Evolutionary conservation across 2,329 filamentous ascomycete species (phyloP).

Genomic region (Lachnellula arida): DNA sequence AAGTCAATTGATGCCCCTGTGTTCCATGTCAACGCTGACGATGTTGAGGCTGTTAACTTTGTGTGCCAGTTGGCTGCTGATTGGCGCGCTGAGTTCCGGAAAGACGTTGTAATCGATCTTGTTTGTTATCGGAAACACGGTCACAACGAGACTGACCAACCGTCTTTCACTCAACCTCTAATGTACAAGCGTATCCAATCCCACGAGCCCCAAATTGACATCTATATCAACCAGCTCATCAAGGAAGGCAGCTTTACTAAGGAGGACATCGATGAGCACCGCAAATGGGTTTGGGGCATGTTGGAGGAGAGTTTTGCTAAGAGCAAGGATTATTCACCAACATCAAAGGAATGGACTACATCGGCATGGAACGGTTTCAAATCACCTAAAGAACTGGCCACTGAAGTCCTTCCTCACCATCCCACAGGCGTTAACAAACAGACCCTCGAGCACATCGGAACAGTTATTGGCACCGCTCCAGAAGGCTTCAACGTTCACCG

Average conservation of each 20-base stretch:
- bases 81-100: conserved; percentile 98
- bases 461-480: conserved; percentile 71
- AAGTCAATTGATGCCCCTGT: conserved; percentile 98
- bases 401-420: conserved; percentile 87
- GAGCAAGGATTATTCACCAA: conserved; percentile 96
- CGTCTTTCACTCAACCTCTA: conserved; percentile 96
- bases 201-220: conserved; percentile 80
- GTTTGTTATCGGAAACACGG: conserved; percentile 99
- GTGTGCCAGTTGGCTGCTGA: conserved; percentile 95
- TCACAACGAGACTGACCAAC: conserved; percentile 99
- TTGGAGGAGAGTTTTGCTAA: conserved; percentile 95
- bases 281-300: conserved; percentile 99
- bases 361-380: conserved; percentile 99
- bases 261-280: conserved; percentile 97
- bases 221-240: conserved; percentile 87
- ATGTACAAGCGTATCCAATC: conserved; percentile 98
- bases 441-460: conserved; percentile 74
- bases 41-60: conserved; percentile 97
- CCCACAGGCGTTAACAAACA: conserved; percentile 74
- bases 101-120: conserved; percentile 95
- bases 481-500: conserved; percentile 87
- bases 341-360: conserved; percentile 96
- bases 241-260: conserved; percentile 93
- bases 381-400: conserved; percentile 94
- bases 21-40: conserved; percentile 98